Evolutionary conservation across 2,329 filamentous ascomycete genomes (phyloP).

Genomic region (Fragosphaeria purpurea): DNA sequence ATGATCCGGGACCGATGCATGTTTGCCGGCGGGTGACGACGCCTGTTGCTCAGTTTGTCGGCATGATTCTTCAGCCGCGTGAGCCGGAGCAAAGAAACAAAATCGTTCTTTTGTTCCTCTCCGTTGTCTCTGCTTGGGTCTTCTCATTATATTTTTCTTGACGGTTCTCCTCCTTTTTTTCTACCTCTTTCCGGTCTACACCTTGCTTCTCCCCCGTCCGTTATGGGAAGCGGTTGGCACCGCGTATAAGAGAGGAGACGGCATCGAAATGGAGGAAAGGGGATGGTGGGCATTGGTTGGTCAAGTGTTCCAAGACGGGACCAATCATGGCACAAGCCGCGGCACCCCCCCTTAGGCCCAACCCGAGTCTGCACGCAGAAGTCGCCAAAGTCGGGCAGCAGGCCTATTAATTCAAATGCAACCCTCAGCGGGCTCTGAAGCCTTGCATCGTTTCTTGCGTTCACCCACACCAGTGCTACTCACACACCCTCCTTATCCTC

Average conservation of each 20-base stretch:
- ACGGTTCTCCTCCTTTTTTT: background rate
- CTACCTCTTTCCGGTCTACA: background rate
- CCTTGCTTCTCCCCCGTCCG: no score
- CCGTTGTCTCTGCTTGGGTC: background rate
- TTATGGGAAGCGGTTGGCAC: no score
- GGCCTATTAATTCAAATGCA: no score
- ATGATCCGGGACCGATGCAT: conserved; percentile 1
- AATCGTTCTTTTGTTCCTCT: no score
- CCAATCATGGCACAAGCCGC: conserved; percentile 8
- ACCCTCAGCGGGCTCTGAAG: background rate
- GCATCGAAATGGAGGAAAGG: background rate
- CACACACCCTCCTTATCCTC: background rate
- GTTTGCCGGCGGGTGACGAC: background rate
- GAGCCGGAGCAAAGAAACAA: no score
- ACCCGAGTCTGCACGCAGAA: background rate
- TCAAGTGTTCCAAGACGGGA: conserved; percentile 4
- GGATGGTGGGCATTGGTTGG: conserved; percentile 11
- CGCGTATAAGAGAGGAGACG: no score
- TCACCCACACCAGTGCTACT: background rate
- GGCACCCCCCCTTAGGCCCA: conserved; percentile 1
- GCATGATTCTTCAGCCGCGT: background rate
- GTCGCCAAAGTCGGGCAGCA: background rate
- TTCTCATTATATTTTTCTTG: background rate
- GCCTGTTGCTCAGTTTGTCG: background rate
- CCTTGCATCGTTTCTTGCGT: conserved; percentile 4